Evolutionary conservation across 2,329 filamentous ascomycete species (phyloP), one percentile per base, ranked within the genome.

Genomic region (Aureobasidium pullulans): DNA sequence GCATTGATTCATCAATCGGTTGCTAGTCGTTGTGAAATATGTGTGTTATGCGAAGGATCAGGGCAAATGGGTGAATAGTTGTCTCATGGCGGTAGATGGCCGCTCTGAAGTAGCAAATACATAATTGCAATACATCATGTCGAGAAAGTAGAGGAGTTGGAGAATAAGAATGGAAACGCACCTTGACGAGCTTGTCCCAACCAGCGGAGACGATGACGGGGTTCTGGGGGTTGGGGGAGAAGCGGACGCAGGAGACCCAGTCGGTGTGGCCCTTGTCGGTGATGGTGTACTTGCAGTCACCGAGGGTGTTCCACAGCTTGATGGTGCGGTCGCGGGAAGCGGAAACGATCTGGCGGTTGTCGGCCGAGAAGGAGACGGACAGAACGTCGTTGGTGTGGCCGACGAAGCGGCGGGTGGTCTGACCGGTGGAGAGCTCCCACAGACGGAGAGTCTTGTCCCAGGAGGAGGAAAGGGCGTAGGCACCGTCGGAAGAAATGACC

Each of bases 31-130:
- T 44, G 42, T 57, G 42, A 57, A 57, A 29, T 23, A 4, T 39
- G 7, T 28, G 16, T 28, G 32, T 56, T 32, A 36, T 57, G 53
- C 53, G 43, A 60, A 47, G 57, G 75, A 85, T 95, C 90, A 95
- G 90, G 82, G 84, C 84, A 61, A 59, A 84, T 83, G 81, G 89
- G 91, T 93, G 88, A 88, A 85, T 84, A 80, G 82, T 95, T 86
- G 90, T 99, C 93, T 99, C 94, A 97, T 96, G 78, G 90, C 92
- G 84, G 77, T 77, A 78, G 52, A 80, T 53, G 49, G 49, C 37
- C 49, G 90, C 91, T 99, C 94, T 96, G 93, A 97, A 99, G 94
- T 97, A 97, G 94, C 94, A 97, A 97, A 97, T 97, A 97, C 92
- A 90, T 91, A 77, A 79, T 85, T 88, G 86, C 84, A 88, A 85